phyloP scores from a whole-genome alignment of 2,329 filamentous ascomycete genomes.

The Ophiocordyceps camponoti-leonardi region DNA sequence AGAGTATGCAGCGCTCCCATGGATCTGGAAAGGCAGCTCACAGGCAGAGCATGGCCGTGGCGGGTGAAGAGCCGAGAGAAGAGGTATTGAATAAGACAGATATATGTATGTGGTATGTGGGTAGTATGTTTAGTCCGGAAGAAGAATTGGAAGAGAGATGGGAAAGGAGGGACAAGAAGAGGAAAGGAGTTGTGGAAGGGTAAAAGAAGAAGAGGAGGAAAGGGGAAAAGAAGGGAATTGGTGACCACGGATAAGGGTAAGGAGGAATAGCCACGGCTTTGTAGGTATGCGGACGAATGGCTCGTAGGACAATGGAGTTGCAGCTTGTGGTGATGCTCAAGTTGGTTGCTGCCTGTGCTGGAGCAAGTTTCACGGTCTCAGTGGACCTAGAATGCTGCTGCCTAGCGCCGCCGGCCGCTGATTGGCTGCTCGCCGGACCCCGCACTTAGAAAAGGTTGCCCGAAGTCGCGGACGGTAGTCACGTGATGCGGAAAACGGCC shows the following conservation, averaged over 20 bases:
- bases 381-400: conserved; percentile 5
- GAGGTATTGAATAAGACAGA: not conserved
- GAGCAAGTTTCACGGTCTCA: not conserved
- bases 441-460: not conserved
- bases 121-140: no score
- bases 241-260: not conserved
- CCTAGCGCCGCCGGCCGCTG: conserved; percentile 1
- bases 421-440: not conserved
- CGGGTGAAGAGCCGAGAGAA: not conserved
- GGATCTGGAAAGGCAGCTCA: not conserved
- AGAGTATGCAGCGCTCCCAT: not conserved
- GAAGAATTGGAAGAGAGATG: not conserved
- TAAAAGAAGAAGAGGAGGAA: not conserved
- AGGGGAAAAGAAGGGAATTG: not conserved
- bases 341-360: not conserved
- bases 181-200: not conserved
- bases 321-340: not conserved
- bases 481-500: not conserved
- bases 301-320: not conserved
- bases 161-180: not conserved
- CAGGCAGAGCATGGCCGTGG: not conserved
- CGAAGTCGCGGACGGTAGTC: not conserved
- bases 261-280: not conserved
- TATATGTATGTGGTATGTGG: no score
- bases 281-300: not conserved